Evolutionary conservation across 129 eudicot species (phyloP), one percentile per base, ranked within the genome.

Genomic region (Scalesia atractyloides): DNA sequence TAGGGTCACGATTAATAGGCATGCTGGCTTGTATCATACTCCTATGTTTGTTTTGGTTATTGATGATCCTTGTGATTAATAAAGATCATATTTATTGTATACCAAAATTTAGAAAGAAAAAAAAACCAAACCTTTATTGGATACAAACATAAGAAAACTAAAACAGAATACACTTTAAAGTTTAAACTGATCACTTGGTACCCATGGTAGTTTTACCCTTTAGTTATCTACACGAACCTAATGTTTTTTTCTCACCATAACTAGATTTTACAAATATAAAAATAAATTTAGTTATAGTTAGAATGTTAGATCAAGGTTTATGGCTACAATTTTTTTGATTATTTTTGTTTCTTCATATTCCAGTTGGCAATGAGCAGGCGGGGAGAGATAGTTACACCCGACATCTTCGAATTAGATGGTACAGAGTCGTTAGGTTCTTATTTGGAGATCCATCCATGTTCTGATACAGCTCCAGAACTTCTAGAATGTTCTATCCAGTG

Each of bases 401-500:
- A 78, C 66, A 76, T 84, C 62, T 83, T 87, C 73, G 97, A 93
- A 43, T 72, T 93, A 63, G 97, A 90, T 64, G 98, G 98, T 43
- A 73, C 86, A 36, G 96, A 82, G 73, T 80, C 91, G 52, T 75
- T 93, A 85, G 98, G 98, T 69, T 93, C 98, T 12, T 82, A 64
- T 79, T 82, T 93, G 73, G 76, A 70, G 80, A 80, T 93, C 73
- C 87, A 77, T 26, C 89, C 80, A 50, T 82, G 89, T 73, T 80
- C 85, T 14, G 84, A 79, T 68, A 44, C 39, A 63, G 92, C 89
- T 69, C 90, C 89, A 41, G 87, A 89, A 54, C 76, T 90, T 76
- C 82, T 87, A 37, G 90, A 87, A 67, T 93, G 96, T 82, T 82
- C 89, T 4, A 87, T 93, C 73, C 98, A 89, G 73, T 93, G 98